Evolutionary conservation across 306 rosid genomes (phyloP).

Genomic region (Lathyrus tuberosus): DNA sequence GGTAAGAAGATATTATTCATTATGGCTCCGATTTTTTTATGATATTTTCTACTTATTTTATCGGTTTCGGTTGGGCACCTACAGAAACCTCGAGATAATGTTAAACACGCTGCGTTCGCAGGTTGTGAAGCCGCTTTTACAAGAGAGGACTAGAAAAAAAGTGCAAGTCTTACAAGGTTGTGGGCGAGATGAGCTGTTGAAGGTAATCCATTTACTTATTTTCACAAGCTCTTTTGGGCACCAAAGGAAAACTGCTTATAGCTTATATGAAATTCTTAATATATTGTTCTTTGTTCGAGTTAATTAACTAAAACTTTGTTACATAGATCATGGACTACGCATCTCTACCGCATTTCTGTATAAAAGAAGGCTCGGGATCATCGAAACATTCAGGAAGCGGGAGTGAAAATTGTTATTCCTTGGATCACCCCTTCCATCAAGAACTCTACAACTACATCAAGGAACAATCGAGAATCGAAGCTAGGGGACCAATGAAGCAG

Average conservation of each 20-base stretch:
- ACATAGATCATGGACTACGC: slow-evolving; percentile 80
- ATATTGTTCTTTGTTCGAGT: slow-evolving; percentile 7
- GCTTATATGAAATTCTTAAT: background rate
- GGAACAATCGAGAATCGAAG: slow-evolving; percentile 56
- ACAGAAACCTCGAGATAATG: slow-evolving; percentile 15
- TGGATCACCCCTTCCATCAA: slow-evolving; percentile 82
- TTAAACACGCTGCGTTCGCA: slow-evolving; percentile 40
- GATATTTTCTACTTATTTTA: slow-evolving; percentile 14
- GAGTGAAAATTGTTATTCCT: slow-evolving; percentile 63
- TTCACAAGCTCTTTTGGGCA: too few species aligned
- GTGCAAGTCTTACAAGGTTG: slow-evolving; percentile 81
- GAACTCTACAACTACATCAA: slow-evolving; percentile 72
- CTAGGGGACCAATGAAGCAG: slow-evolving; percentile 55
- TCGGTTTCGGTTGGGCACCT: slow-evolving; percentile 21
- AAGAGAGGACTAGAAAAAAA: slow-evolving; percentile 90
- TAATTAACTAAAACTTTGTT: slow-evolving; percentile 34
- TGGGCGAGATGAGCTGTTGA: slow-evolving; percentile 87
- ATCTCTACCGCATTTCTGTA: slow-evolving; percentile 84
- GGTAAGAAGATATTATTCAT: slow-evolving; percentile 53
- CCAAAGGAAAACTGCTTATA: too few species aligned
- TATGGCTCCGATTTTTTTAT: slow-evolving; percentile 19
- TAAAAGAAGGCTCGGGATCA: slow-evolving; percentile 69
- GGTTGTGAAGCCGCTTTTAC: slow-evolving; percentile 98
- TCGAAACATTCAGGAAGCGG: slow-evolving; percentile 56
- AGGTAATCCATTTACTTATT: slow-evolving; percentile 51